A percentile compares a stretch with the other conserved stretches of the same genome.
Evolutionary conservation across 768 basidiomycete genomes (phyloP).

Genomic region (Boletellus ananiceps): DNA sequence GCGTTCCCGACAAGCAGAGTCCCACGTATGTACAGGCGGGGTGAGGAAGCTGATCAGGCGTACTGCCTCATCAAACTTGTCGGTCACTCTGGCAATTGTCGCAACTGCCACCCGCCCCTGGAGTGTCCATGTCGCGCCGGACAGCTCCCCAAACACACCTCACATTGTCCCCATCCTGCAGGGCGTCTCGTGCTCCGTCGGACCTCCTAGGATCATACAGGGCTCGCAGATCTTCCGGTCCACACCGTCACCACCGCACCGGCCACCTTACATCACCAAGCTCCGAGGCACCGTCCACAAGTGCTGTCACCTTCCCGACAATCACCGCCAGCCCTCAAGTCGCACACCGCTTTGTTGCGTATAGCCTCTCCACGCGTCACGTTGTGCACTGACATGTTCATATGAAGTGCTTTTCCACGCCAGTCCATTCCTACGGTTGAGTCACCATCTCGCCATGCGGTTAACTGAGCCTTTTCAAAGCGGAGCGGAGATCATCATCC

Average conservation of each 20-base stretch:
- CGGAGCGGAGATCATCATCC: not conserved
- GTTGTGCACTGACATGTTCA: not conserved
- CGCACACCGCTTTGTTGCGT: slow-evolving; percentile 1
- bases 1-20: slow-evolving; percentile 28
- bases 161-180: not conserved
- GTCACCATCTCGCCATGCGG: slow-evolving; percentile 6
- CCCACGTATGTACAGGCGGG: slow-evolving; percentile 36
- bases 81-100: slow-evolving; percentile 19
- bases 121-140: slow-evolving; percentile 5
- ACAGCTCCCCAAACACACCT: not conserved
- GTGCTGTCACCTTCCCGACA: slow-evolving; percentile 15
- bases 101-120: slow-evolving; percentile 17
- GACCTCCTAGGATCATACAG: not conserved
- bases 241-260: not conserved
- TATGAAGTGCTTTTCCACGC: not conserved
- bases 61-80: slow-evolving; percentile 27
- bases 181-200: slow-evolving; percentile 6
- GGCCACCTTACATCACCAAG: too few species aligned
- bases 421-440: not conserved
- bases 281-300: not conserved
- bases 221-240: slow-evolving; percentile 9
- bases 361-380: slow-evolving; percentile 8
- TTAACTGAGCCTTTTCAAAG: not conserved
- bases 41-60: slow-evolving; percentile 32
- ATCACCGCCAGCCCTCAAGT: slow-evolving; percentile 1